Evolutionary conservation across 2,329 filamentous ascomycete genomes (phyloP).

Genomic region (Verticillium alfalfae): DNA sequence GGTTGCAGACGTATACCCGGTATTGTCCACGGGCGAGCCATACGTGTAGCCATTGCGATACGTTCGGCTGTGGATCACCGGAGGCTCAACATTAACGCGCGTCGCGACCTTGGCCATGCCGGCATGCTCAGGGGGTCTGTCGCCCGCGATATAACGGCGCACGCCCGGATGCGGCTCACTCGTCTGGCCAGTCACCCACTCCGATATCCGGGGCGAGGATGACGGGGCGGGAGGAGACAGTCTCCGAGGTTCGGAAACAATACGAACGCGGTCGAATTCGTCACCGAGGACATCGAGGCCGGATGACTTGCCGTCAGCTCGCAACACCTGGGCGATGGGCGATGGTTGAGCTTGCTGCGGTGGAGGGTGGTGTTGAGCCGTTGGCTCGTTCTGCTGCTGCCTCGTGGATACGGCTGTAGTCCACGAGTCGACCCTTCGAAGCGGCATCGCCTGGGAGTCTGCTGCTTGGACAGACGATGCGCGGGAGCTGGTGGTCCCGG

Average conservation of each 20-base stretch:
- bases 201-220: not conserved
- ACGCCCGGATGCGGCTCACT: not conserved
- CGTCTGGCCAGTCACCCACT: slow-evolving; percentile 1
- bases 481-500: not conserved
- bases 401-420: not conserved
- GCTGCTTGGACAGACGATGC: not conserved
- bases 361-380: not conserved
- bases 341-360: not conserved
- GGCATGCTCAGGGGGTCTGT: slow-evolving; percentile 4
- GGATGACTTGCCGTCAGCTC: not conserved
- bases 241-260: not conserved
- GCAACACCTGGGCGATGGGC: not conserved
- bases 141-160: not conserved
- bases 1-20: not conserved
- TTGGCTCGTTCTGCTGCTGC: not conserved
- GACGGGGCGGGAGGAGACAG: not conserved
- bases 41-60: not conserved
- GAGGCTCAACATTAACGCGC: not conserved
- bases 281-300: slow-evolving; percentile 3
- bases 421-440: not conserved
- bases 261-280: not conserved
- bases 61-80: not conserved
- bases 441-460: not conserved
- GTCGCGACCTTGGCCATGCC: not conserved
- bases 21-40: not conserved